Base-by-base conservation (phyloP, 192 early-diverging fungal genomes). In the Chytriomyces sp. region DNA sequence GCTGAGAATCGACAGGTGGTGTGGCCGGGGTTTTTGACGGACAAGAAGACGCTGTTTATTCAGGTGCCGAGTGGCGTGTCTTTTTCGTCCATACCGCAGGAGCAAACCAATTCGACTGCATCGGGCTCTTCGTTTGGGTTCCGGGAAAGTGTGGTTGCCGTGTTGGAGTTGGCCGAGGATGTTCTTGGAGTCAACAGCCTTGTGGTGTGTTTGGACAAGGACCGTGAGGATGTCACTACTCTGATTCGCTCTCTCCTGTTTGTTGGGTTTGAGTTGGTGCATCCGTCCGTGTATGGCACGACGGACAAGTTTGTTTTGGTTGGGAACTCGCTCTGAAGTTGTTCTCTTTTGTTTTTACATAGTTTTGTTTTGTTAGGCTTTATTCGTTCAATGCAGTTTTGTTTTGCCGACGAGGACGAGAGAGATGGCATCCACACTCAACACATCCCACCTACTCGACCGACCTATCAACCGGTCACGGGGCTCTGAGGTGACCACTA, bases 261-360 rank as follows among this genome's bases (percentile, higher is more conserved):
- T 53, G 75, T 76, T 66, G 75, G 75, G 10, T 76, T 76, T 61
- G 75, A 76, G 49, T 37, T 76, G 40, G 70, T 76, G 14, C 75
- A 76, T 49, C 75, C 75, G 10, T 55, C 72, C 32, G 75, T 76
- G 2, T 76, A 74, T 38, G 53, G 52, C 22, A 12, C 59, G 25
- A 57, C 31, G 14, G 40, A 52, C 37, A 58, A 64, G 60, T 76
- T 59, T 75, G 59, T 76, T 17, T 38, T 75, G 44, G 52, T 70
- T 12, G 74, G 74, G 26, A 28, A n/a, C n/a, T 63, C 71, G n/a
- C 44, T 49, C 44, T 49, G 44, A 49, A 49, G 1, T 49, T 0
- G 44, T n/a, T 5, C 36, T 70, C 36, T 70, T 66, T 57, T 66
- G n/a, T 66, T 53, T 70, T 37, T 4, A 22, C 28, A 25, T 58